Conservation (phyloP, 2,329 filamentous ascomycete genomes). For the Diplocarpon mali region DNA sequence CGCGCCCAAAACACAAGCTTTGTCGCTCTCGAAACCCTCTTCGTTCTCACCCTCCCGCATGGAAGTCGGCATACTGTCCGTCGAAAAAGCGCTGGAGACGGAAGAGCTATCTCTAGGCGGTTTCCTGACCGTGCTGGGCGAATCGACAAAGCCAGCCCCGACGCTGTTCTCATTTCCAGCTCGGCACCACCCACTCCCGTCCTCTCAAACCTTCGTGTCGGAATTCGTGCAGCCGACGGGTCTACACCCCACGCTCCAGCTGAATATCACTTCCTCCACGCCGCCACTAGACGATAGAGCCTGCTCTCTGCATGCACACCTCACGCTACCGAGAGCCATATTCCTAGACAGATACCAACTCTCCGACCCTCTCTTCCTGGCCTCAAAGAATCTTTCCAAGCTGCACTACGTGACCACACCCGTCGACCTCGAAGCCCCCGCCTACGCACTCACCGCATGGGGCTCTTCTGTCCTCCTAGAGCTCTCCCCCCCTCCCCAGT, state of each 20-base stretch:
- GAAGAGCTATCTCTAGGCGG: conserved; percentile 73
- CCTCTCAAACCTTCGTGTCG: conserved; percentile 45
- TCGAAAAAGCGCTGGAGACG: conserved; percentile 50
- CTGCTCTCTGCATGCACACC: conserved; percentile 67
- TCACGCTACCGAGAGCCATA: conserved; percentile 69
- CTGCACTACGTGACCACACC: conserved; percentile 61
- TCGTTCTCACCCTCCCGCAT: conserved; percentile 40
- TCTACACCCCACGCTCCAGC: conserved; percentile 69
- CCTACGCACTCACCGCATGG: conserved; percentile 67
- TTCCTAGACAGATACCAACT: conserved; percentile 88
- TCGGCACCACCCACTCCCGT: conserved; percentile 49
- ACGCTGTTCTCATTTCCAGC: conserved; percentile 77
- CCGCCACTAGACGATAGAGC: conserved; percentile 41
- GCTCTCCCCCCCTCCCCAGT: conserved; percentile 42
- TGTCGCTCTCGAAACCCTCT: conserved; percentile 18
- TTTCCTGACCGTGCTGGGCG: conserved; percentile 65
- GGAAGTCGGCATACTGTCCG: conserved; percentile 70
- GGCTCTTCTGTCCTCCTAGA: conserved; percentile 70
- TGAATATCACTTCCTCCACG: conserved; percentile 46
- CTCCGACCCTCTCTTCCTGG: conserved; percentile 61
- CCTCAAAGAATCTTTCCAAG: conserved; percentile 65
- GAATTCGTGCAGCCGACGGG: conserved; percentile 62
- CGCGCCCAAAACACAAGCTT: conserved; percentile 31
- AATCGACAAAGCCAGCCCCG: conserved; percentile 59
- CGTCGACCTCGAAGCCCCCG: conserved; percentile 83